Evolutionary conservation across 2,329 filamentous ascomycete species (phyloP), one percentile per base, ranked within the genome.

Genomic region (Ascochyta koolunga): DNA sequence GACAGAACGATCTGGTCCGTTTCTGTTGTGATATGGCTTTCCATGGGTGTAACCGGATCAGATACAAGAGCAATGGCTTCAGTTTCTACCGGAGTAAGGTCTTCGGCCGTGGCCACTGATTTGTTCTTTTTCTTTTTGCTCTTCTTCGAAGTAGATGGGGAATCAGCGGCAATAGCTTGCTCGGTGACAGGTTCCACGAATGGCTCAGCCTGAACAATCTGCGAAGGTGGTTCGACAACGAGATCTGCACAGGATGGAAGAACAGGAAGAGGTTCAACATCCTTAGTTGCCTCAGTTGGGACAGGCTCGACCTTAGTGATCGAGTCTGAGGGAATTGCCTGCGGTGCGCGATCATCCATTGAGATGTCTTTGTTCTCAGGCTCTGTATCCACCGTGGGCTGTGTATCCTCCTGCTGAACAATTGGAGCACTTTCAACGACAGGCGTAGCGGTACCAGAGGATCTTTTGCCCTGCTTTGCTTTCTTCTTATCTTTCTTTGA

Each of bases 401-500:
- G 15, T 10, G 21, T 7, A 25, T n/a, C n/a, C 16, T 52, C 48
- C 15, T 44, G 31, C 15, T 55, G 48, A 19, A n/a, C 15, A 15
- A 24, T 21, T 6, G 47, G 27, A 2, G 46, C 25, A 11, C 50
- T 49, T 37, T 67, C 62, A 13, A 21, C 33, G 16, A 50, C 19
- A 37, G 62, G 59, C 2, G 59, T 62, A 15, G 36, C 22, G n/a
- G 45, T 50, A n/a, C 53, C 62, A 7, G 60, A 64, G 19, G 58
- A 31, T 40, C 62, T 67, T 9, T 67, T 70, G 8, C 56, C 53
- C 39, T 69, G 70, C 63, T 68, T 71, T 1, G 55, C 60, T 43
- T 71, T 69, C 51, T 72, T 71, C 60, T 63, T 68, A 9, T 66
- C 65, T 29, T 70, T 67, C 51, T 68, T 69, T 1, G 61, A 62